Conservation (phyloP, 352 stramenopile genomes). For the Phytophthora multivora region DNA sequence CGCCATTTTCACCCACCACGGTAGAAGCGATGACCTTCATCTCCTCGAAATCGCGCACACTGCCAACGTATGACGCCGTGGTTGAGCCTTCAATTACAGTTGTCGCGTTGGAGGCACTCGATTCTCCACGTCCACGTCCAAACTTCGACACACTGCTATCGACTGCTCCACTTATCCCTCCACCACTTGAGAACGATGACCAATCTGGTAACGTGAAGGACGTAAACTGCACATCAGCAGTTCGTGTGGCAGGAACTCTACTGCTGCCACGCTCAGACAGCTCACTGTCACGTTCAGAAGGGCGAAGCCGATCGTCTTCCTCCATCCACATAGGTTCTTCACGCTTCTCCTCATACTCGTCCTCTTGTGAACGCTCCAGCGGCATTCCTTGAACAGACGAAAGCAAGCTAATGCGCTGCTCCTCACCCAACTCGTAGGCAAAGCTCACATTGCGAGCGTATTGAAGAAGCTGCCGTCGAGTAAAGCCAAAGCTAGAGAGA, state of each 20-base stretch:
- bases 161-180: conserved; percentile 17
- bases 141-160: conserved; percentile 39
- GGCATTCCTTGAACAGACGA: conserved; percentile 54
- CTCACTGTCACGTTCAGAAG: conserved; percentile 26
- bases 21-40: conserved; percentile 71
- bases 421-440: conserved; percentile 79
- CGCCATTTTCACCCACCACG: conserved; percentile 38
- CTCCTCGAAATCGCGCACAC: conserved; percentile 56
- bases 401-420: conserved; percentile 76
- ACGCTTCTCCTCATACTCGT: conserved; percentile 49
- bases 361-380: conserved; percentile 34
- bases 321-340: conserved; percentile 38
- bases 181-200: conserved; percentile 46
- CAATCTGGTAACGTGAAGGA: conserved; percentile 69
- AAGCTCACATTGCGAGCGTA: conserved; percentile 80
- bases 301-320: conserved; percentile 15
- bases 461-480: conserved; percentile 66
- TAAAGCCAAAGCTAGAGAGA: conserved; percentile 73
- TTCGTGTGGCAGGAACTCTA: conserved; percentile 28
- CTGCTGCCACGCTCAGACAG: conserved; percentile 29
- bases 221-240: conserved; percentile 59
- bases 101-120: conserved; percentile 40
- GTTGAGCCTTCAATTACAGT: conserved; percentile 48
- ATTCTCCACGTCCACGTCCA: conserved; percentile 39
- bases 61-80: conserved; percentile 43